Conservation (phyloP, 2,329 filamentous ascomycete genomes). For the Niveomyces coronatus region DNA sequence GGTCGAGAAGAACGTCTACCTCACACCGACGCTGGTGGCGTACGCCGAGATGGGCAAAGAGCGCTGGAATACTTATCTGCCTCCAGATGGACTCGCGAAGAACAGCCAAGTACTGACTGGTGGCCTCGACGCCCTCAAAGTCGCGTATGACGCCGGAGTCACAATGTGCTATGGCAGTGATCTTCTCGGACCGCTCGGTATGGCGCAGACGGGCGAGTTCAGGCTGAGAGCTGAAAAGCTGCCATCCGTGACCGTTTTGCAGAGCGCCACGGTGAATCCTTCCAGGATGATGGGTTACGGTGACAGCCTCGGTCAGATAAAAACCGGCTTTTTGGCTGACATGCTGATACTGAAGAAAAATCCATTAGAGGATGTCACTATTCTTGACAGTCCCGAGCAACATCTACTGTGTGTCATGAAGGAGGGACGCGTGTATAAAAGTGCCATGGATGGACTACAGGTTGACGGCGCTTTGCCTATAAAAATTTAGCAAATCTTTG, state of each 20-base stretch:
- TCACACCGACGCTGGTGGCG: constrained; percentile 45
- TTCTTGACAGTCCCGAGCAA: too few species aligned
- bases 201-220: constrained; percentile 24
- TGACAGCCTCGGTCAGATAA: too few species aligned
- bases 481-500: too few species aligned
- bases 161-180: constrained; percentile 44
- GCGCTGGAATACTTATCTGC: constrained; percentile 32
- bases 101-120: constrained; percentile 37
- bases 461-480: too few species aligned
- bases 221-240: constrained; percentile 18
- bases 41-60: constrained; percentile 38
- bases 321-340: too few species aligned
- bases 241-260: constrained; percentile 16
- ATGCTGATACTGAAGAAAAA: too few species aligned
- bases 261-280: constrained; percentile 29
- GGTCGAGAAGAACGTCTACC: constrained; percentile 35
- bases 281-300: too few species aligned
- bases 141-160: constrained; percentile 41
- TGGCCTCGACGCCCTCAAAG: constrained; percentile 35
- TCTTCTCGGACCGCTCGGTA: constrained; percentile 21
- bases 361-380: too few species aligned
- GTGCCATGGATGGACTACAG: too few species aligned
- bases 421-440: too few species aligned
- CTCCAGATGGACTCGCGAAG: constrained; percentile 34
- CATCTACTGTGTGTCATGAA: too few species aligned